Evolutionary conservation across 768 basidiomycete species (phyloP).

Genomic region (Ramaria rubella): DNA sequence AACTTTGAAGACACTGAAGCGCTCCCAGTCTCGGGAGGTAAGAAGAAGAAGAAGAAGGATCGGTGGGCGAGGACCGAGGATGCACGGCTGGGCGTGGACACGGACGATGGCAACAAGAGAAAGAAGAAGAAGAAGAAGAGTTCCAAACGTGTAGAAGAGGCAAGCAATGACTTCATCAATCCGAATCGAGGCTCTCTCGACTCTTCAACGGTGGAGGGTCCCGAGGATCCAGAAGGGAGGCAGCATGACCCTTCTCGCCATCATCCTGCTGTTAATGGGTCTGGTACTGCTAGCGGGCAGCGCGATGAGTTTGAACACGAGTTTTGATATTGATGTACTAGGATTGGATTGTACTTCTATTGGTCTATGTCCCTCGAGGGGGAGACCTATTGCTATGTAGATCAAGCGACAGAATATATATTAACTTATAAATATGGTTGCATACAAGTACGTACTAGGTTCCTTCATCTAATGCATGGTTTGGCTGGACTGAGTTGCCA

Average conservation of each 20-base stretch:
- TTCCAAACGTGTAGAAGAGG: constrained; percentile 32
- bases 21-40: constrained; percentile 32
- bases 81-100: constrained; percentile 34
- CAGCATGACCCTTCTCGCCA: constrained; percentile 42
- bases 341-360: neutral
- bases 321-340: constrained; percentile 40
- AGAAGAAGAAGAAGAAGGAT: constrained; percentile 80
- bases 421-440: too few species aligned
- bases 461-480: too few species aligned
- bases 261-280: constrained; percentile 18
- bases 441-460: too few species aligned
- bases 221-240: constrained; percentile 66
- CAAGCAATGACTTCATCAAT: constrained; percentile 10
- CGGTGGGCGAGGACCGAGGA: constrained; percentile 85
- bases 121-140: constrained; percentile 61
- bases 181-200: neutral
- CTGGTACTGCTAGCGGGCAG: constrained; percentile 21
- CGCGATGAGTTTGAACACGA: constrained; percentile 56
- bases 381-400: too few species aligned
- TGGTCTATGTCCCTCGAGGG: neutral
- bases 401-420: too few species aligned
- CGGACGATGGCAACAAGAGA: constrained; percentile 34
- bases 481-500: too few species aligned
- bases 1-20: constrained; percentile 60
- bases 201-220: constrained; percentile 5